Evolutionary conservation across 1,284 basidiomycete species (phyloP), one percentile per base, ranked within the genome.

Genomic region (Sporisorium exsertum): DNA sequence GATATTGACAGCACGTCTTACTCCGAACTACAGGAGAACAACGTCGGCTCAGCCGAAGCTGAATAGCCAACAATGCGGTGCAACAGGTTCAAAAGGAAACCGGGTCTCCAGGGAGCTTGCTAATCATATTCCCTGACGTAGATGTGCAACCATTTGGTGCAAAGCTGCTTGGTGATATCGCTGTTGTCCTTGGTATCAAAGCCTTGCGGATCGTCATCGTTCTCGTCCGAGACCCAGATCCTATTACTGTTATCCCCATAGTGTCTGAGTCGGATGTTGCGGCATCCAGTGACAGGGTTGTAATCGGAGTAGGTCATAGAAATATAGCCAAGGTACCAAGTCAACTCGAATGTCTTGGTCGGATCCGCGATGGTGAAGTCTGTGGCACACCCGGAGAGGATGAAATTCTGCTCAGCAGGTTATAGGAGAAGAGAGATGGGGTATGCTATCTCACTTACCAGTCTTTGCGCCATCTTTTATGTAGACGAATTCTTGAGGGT

Each of bases 141-240:
- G 15, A 70, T 49, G 52, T 70, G 67, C 3, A 52, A 3, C 67
- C 67, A 70, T 35, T 70, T 70, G 20, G 40, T 45, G 49, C 67
- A 70, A 2, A 64, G 22, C 0, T n/a, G n/a, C n/a, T n/a, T n/a
- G n/a, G n/a, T n/a, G 12, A 53, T 58, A 4, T 27, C 2, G 0
- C 3, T 0, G 20, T 40, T 16, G 6, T 64, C 13, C 7, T 42
- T 1, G 2, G 61, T 70, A 20, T 70, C 67, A 3, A 49, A 20
- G 3, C 58, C 46, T 5, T 57, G 46, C 9, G 7, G 29, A n/a
- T 64, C 67, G 9, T 53, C 56, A 12, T 24, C 62, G 22, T 29
- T 6, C 5, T 70, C 49, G 13, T 64, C 58, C 40, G 67, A 70
- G 43, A 70, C 62, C 67, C 67, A 70, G 35, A 70, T 64, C 20